Base-by-base conservation (phyloP, 2,329 filamentous ascomycete genomes). In the Alternaria sp. region DNA sequence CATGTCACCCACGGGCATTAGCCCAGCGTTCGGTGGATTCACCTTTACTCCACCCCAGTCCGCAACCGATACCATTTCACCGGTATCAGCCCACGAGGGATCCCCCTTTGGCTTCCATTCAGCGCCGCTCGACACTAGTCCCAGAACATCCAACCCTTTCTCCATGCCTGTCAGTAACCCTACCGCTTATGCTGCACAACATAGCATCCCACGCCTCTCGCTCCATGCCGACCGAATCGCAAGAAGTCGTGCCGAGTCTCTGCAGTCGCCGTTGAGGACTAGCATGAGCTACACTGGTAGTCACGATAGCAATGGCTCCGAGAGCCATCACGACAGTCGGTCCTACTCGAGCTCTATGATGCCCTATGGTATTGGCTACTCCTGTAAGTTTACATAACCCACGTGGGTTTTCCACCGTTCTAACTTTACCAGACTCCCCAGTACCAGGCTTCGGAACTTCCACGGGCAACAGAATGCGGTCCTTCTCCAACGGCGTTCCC, bases 1-100 rank as follows among this genome's bases (percentile, higher is more conserved):
- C 71, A 83, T 90, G 69, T 91, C 90, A 11, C 86, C 90, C 1
- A 88, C 88, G 0, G 88, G 88, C 11, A 83, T 93, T 25, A 91
- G 87, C 66, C 89, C 90, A 25, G 87, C 87, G 0, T 91, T 92
- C 78, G 88, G 89, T 10, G 85, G 85, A 67, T 88, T 92, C 68
- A 87, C 87, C 3, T 92, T 92, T 73, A 86, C 86, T 56, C 85
- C 87, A 49, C 82, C 83, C 8, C 83, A 84, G 45, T 84, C 83
- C 26, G 81, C 81, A 19, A 83, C 82, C n/a, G 82, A 83, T 26
- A 80, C 80, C 6, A 73, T 83, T 11, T 84, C 83, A 6, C 83
- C 83, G 0, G 79, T 79, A 5, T 83, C 83, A 13, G 74, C 76
- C 9, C 80, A 81, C 36, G 81, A 80, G 25, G 75, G 72, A 32